These are phyloP conservation scores for Candida golubevii DNA, from an alignment of 805 yeast genomes.

Conservation along the genomic window DNA sequence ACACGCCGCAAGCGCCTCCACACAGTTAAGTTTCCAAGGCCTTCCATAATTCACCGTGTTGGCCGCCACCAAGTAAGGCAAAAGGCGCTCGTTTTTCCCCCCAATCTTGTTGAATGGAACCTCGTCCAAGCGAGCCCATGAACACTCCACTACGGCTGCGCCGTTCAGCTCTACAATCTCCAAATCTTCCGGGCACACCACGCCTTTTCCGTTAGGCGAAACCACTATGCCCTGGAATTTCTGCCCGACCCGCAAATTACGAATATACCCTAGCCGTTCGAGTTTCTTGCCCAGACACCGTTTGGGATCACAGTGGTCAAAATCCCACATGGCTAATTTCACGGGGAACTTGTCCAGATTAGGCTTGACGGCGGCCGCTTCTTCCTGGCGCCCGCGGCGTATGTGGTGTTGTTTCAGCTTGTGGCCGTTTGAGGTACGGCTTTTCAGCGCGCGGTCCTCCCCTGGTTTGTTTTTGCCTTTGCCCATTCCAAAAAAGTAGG, in stretches of 20 bases:
- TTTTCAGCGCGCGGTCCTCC: conserved; percentile 35
- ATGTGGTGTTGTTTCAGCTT: conserved; percentile 51
- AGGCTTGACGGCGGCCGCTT: conserved; percentile 21
- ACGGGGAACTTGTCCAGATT: conserved; percentile 55
- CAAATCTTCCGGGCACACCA: conserved; percentile 84
- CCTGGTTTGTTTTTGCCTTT: conserved; percentile 47
- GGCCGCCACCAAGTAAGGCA: conserved; percentile 93
- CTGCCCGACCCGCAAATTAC: conserved; percentile 81
- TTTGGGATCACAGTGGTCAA: conserved; percentile 97
- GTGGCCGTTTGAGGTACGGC: conserved; percentile 51
- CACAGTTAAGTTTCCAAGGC: conserved; percentile 95
- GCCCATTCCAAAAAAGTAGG: conserved; percentile 33
- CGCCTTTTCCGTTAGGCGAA: conserved; percentile 86
- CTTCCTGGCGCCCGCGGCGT: conserved; percentile 33
- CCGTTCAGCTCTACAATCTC: conserved; percentile 76
- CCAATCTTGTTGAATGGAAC: conserved; percentile 93
- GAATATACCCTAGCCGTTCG: conserved; percentile 81
- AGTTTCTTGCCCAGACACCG: conserved; percentile 94
- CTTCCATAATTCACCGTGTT: conserved; percentile 95
- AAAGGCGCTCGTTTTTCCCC: conserved; percentile 77
- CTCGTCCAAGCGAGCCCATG: conserved; percentile 97
- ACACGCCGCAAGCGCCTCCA: conserved; percentile 96
- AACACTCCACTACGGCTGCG: conserved; percentile 97
- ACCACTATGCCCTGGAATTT: conserved; percentile 88
- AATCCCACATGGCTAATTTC: conserved; percentile 97